phyloP scores from a whole-genome alignment of 768 basidiomycete species.

The Pleurotus eryngii region DNA sequence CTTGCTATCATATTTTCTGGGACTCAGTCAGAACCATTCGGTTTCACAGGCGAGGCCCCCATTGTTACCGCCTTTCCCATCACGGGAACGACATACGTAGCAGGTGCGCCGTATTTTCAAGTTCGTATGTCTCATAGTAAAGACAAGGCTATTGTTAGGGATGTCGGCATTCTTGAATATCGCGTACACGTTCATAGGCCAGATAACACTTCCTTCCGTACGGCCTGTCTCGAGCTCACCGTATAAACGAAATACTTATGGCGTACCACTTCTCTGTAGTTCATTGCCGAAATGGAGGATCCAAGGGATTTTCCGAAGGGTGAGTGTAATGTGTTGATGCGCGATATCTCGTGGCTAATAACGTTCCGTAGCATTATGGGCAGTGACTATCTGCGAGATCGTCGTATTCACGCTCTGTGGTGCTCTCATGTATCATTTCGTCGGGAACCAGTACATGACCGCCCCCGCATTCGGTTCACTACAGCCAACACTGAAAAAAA shows the following conservation, averaged over 20 bases:
- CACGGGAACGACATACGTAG: conserved; percentile 35
- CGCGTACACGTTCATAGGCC: conserved; percentile 41
- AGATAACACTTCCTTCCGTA: conserved; percentile 40
- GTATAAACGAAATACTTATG: neutral
- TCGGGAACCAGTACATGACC: conserved; percentile 39
- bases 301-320: conserved; percentile 45
- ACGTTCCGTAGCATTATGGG: conserved; percentile 32
- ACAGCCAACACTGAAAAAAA: conserved; percentile 31
- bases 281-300: conserved; percentile 47
- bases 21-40: conserved; percentile 37
- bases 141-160: conserved; percentile 15
- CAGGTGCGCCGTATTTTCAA: conserved; percentile 20
- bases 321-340: conserved; percentile 4
- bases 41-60: conserved; percentile 33
- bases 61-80: conserved; percentile 34
- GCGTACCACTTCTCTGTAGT: conserved; percentile 16
- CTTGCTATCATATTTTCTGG: conserved; percentile 40
- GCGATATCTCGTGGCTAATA: neutral
- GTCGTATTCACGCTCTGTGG: conserved; percentile 41
- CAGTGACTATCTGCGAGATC: conserved; percentile 39
- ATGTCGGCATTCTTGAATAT: conserved; percentile 48
- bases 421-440: conserved; percentile 39
- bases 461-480: conserved; percentile 42
- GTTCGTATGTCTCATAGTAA: neutral
- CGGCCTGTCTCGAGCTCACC: conserved; percentile 1